These are phyloP conservation scores for Yarrowia sp. DNA, from an alignment of 805 yeast genomes.

Conservation along the genomic window DNA sequence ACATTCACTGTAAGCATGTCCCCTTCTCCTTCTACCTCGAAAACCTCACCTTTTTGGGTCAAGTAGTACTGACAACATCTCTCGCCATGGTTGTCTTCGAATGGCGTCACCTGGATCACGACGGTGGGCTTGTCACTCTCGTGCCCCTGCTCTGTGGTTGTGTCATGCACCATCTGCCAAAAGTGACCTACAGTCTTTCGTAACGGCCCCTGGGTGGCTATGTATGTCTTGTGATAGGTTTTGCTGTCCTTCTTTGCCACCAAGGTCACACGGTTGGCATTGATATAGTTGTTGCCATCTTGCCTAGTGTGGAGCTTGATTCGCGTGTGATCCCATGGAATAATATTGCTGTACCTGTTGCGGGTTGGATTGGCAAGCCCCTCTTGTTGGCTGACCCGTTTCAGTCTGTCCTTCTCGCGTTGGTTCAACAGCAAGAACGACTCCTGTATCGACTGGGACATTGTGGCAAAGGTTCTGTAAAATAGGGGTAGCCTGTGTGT, in stretches of 20 bases:
- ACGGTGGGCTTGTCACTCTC: conserved; percentile 65
- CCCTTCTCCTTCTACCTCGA: conserved; percentile 15
- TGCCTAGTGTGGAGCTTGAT: conserved; percentile 40
- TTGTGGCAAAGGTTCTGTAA: background rate
- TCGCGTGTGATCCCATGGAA: conserved; percentile 63
- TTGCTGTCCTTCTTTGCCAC: conserved; percentile 32
- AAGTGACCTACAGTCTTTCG: conserved; percentile 72
- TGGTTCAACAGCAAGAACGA: background rate
- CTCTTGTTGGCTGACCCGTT: conserved; percentile 9
- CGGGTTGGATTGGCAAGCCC: conserved; percentile 34
- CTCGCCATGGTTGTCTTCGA: conserved; percentile 59
- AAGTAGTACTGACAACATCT: conserved; percentile 78
- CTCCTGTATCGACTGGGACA: background rate
- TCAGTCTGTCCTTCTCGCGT: background rate
- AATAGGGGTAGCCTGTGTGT: background rate
- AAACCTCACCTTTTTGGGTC: background rate
- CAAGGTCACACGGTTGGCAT: conserved; percentile 71
- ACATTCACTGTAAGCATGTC: background rate
- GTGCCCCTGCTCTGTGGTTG: conserved; percentile 36
- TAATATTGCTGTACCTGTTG: conserved; percentile 60
- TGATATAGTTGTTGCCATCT: conserved; percentile 60
- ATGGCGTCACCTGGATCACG: conserved; percentile 71
- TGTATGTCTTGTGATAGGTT: conserved; percentile 37
- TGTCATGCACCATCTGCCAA: conserved; percentile 63
- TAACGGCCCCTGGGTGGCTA: conserved; percentile 91